Evolutionary conservation across 768 basidiomycete genomes (phyloP).

Genomic region (Russula emetica): DNA sequence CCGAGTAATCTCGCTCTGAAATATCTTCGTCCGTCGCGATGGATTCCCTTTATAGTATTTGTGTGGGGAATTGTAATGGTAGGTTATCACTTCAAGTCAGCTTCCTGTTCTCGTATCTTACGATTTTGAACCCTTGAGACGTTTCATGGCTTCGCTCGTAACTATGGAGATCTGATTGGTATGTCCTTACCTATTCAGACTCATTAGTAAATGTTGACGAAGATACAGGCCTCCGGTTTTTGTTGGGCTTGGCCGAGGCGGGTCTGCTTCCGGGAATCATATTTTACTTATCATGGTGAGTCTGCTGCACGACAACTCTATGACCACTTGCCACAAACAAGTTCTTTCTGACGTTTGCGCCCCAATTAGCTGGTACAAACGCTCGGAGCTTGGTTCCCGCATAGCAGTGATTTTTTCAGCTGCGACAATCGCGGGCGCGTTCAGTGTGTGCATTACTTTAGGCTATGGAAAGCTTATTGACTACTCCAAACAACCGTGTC

Average conservation of each 20-base stretch:
- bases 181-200: not conserved
- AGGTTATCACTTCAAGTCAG: not conserved
- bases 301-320: not conserved
- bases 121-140: not conserved
- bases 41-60: not conserved
- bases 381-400: slow-evolving; percentile 1
- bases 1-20: slow-evolving; percentile 3
- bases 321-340: not conserved
- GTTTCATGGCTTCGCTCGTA: not conserved
- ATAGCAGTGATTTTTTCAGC: not conserved
- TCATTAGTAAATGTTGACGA: not conserved
- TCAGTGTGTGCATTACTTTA: not conserved
- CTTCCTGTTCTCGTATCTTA: not conserved
- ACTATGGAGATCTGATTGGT: slow-evolving; percentile 1
- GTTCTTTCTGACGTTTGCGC: not conserved
- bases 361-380: not conserved
- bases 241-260: slow-evolving; percentile 1
- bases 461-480: not conserved
- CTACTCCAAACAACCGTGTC: not conserved
- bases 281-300: not conserved
- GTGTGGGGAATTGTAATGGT: not conserved
- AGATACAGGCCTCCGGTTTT: not conserved
- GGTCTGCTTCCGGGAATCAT: slow-evolving; percentile 1
- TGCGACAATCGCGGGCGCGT: slow-evolving; percentile 1
- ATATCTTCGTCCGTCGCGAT: not conserved